Conservation (phyloP, 2,329 filamentous ascomycete species). For the Nigrograna mackinnonii region DNA sequence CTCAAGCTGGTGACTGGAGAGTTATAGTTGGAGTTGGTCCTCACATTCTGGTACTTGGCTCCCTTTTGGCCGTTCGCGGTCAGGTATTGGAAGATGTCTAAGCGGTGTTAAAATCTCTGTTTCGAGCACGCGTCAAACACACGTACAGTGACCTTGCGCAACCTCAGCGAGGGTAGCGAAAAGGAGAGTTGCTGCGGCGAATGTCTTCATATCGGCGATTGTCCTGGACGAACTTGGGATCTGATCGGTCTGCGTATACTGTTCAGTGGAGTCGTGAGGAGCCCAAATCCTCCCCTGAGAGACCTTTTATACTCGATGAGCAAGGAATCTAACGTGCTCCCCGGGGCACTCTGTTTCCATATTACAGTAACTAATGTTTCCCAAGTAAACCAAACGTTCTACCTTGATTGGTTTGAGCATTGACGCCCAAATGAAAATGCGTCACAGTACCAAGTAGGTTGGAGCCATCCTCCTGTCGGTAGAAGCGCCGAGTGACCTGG, state of each 20-base stretch:
- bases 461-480: no score
- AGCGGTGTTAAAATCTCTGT: background rate
- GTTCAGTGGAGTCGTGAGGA: background rate
- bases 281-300: background rate
- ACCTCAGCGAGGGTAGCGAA: constrained; percentile 37
- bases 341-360: constrained; percentile 16
- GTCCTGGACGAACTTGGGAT: constrained; percentile 4
- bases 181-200: constrained; percentile 32
- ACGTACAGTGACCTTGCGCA: constrained; percentile 40
- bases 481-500: background rate
- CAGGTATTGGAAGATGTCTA: constrained; percentile 43
- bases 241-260: constrained; percentile 1
- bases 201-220: constrained; percentile 33
- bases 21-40: constrained; percentile 43
- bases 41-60: constrained; percentile 37
- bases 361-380: constrained; percentile 20
- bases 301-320: constrained; percentile 23
- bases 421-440: constrained; percentile 28
- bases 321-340: background rate
- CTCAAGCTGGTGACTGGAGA: constrained; percentile 37
- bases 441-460: constrained; percentile 21
- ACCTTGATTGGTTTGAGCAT: constrained; percentile 25
- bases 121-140: background rate
- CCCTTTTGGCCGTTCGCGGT: constrained; percentile 41
- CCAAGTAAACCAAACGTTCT: constrained; percentile 15